These are phyloP conservation scores for Marasmius sp. DNA, from an alignment of 1,284 basidiomycete genomes.

Conservation along the genomic window DNA sequence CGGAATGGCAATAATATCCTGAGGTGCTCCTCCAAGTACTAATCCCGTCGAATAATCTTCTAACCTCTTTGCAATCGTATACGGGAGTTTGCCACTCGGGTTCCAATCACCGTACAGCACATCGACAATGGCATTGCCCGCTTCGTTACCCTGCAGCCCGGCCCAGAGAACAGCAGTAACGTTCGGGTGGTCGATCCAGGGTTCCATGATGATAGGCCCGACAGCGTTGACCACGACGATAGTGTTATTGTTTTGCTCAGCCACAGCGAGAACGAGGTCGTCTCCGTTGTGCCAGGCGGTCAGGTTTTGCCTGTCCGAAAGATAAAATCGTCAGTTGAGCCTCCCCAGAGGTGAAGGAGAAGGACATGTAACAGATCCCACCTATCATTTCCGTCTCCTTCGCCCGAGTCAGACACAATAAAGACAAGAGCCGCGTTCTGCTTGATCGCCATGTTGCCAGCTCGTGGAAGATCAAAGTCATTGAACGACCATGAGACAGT, in stretches of 20 bases:
- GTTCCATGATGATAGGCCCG: slow-evolving; percentile 47
- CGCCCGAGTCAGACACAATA: slow-evolving; percentile 38
- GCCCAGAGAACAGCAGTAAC: slow-evolving; percentile 52
- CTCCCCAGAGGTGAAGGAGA: slow-evolving; percentile 55
- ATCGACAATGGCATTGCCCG: slow-evolving; percentile 56
- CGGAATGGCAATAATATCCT: slow-evolving; percentile 29
- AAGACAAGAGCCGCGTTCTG: slow-evolving; percentile 38
- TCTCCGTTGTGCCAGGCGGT: slow-evolving; percentile 54
- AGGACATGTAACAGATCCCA: background rate
- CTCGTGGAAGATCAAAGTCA: slow-evolving; percentile 29
- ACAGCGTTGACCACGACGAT: slow-evolving; percentile 57
- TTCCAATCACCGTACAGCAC: slow-evolving; percentile 50
- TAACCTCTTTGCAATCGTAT: slow-evolving; percentile 53
- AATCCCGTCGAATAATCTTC: slow-evolving; percentile 49
- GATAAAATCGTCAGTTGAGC: slow-evolving; percentile 24
- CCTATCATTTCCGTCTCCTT: slow-evolving; percentile 21
- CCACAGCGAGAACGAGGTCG: slow-evolving; percentile 25
- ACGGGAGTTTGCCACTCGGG: slow-evolving; percentile 55
- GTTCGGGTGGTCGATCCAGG: slow-evolving; percentile 50
- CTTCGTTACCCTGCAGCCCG: slow-evolving; percentile 60
- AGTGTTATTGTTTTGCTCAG: slow-evolving; percentile 43
- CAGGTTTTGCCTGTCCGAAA: slow-evolving; percentile 44
- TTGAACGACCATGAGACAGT: slow-evolving; percentile 35
- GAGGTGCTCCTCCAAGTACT: slow-evolving; percentile 17
- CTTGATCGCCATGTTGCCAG: slow-evolving; percentile 24